phyloP scores from a whole-genome alignment of 768 basidiomycete genomes.

The Lentinula edodes region DNA sequence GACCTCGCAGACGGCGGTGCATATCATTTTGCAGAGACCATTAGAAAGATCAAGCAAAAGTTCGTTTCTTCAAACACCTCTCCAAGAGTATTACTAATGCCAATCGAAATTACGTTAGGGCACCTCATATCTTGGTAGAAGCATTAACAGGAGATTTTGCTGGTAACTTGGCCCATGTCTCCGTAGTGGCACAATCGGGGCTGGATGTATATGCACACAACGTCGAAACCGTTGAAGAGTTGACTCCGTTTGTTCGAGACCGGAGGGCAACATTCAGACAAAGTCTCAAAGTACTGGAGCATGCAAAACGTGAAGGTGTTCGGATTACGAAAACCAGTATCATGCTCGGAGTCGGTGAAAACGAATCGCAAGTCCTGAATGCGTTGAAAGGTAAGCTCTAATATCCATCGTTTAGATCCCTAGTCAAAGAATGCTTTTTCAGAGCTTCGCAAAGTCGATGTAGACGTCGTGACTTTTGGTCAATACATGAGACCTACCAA shows the following conservation, averaged over 20 bases:
- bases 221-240: slow-evolving; percentile 89
- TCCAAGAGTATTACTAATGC: background rate
- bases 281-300: slow-evolving; percentile 74
- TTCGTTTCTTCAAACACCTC: slow-evolving; percentile 22
- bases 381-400: slow-evolving; percentile 67
- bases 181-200: slow-evolving; percentile 84
- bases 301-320: slow-evolving; percentile 80
- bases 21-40: slow-evolving; percentile 92
- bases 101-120: slow-evolving; percentile 40
- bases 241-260: slow-evolving; percentile 94
- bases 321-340: slow-evolving; percentile 95
- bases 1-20: slow-evolving; percentile 92
- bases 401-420: background rate
- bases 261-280: slow-evolving; percentile 88
- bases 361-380: slow-evolving; percentile 72
- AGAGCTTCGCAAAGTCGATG: slow-evolving; percentile 86
- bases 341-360: slow-evolving; percentile 97
- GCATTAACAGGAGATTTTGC: slow-evolving; percentile 94
- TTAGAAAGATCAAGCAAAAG: slow-evolving; percentile 95
- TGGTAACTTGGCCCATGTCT: slow-evolving; percentile 69
- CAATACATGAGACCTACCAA: slow-evolving; percentile 99
- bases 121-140: slow-evolving; percentile 93
- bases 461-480: slow-evolving; percentile 98
- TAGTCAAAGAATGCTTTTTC: slow-evolving; percentile 7
- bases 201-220: slow-evolving; percentile 99